Conservation (phyloP, 148 eudicot species). For the Chenopodium quinoa region DNA sequence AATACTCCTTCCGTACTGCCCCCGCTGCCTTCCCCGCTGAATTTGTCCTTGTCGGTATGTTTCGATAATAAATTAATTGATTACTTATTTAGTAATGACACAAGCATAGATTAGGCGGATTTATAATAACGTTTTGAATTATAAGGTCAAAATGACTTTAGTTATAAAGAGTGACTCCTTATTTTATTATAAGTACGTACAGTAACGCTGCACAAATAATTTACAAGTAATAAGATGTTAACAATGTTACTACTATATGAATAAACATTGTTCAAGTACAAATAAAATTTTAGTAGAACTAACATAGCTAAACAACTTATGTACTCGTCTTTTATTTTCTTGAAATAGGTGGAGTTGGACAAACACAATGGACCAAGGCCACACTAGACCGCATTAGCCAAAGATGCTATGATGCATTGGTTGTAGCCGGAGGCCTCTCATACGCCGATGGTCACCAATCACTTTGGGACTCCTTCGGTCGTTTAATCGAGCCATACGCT, state of each 20-base stretch:
- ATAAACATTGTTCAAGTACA: not conserved
- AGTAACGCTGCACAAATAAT: too few species aligned
- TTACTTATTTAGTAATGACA: too few species aligned
- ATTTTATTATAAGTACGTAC: too few species aligned
- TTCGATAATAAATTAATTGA: not conserved
- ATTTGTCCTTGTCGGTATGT: conserved; percentile 62
- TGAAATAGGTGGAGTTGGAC: conserved; percentile 75
- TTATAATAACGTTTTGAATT: too few species aligned
- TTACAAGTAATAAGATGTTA: too few species aligned
- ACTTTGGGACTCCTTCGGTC: conserved; percentile 91
- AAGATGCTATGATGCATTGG: conserved; percentile 60
- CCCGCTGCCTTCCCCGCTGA: conserved; percentile 62
- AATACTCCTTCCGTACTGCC: conserved; percentile 70
- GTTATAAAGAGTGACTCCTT: too few species aligned
- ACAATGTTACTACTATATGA: too few species aligned
- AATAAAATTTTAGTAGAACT: not conserved
- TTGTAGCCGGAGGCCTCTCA: conserved; percentile 70
- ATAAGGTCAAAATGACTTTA: too few species aligned
- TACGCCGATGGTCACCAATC: conserved; percentile 75
- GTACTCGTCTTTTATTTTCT: not conserved
- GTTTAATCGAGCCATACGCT: conserved; percentile 69
- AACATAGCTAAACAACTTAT: not conserved
- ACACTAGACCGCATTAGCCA: conserved; percentile 54
- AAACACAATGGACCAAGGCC: conserved; percentile 70
- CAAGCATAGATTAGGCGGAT: not conserved